A percentile compares a stretch with the other conserved stretches of the same genome.
Evolutionary conservation across 2,329 filamentous ascomycete species (phyloP).

Genomic region (Mycosphaerella arachidis): DNA sequence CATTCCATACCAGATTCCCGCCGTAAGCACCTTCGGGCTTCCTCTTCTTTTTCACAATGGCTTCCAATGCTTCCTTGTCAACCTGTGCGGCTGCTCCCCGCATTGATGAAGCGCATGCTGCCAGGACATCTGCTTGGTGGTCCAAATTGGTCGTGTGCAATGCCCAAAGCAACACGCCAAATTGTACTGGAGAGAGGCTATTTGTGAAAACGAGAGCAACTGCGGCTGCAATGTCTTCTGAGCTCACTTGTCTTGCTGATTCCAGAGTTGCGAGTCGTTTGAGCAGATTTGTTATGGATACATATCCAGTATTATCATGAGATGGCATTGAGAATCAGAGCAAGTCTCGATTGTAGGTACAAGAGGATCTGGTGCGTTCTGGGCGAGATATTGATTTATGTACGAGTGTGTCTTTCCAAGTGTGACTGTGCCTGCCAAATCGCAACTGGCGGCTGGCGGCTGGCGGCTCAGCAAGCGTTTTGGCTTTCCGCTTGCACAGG

Average conservation of each 20-base stretch:
- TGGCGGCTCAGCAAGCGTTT: background rate
- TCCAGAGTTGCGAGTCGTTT: constrained; percentile 58
- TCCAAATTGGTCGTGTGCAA: constrained; percentile 89
- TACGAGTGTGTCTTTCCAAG: background rate
- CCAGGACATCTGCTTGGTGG: constrained; percentile 76
- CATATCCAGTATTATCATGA: constrained; percentile 18
- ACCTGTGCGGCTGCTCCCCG: constrained; percentile 70
- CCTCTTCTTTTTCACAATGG: constrained; percentile 57
- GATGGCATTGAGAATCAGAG: constrained; percentile 12
- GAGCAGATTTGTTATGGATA: constrained; percentile 65
- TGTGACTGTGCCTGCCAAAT: background rate
- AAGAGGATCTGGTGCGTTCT: background rate
- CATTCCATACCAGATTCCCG: constrained; percentile 70
- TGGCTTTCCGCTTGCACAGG: background rate
- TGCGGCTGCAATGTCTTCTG: constrained; percentile 81
- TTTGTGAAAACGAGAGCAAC: constrained; percentile 90
- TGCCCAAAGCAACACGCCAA: constrained; percentile 79
- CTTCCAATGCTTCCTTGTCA: constrained; percentile 58
- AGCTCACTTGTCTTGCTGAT: constrained; percentile 49
- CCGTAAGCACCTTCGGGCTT: constrained; percentile 68
- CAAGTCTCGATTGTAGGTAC: background rate
- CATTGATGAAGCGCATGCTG: constrained; percentile 80
- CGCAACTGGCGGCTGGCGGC: background rate
- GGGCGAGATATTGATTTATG: background rate
- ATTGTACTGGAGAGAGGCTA: constrained; percentile 80